These are phyloP conservation scores for Xylaria curta DNA, from an alignment of 495 filamentous ascomycete genomes.

Conservation along the genomic window DNA sequence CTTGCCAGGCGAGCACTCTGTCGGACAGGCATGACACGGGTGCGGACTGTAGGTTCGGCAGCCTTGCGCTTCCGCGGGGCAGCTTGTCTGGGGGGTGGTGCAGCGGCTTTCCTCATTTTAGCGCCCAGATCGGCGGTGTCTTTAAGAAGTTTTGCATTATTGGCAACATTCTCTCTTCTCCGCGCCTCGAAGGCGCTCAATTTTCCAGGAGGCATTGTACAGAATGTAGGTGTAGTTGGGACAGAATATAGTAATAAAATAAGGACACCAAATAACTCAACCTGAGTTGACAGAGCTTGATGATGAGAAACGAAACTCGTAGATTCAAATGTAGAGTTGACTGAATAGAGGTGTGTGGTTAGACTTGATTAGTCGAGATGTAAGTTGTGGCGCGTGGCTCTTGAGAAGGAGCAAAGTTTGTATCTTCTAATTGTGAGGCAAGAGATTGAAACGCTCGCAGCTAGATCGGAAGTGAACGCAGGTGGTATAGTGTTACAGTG, in stretches of 20 bases:
- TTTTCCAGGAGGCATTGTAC: slow-evolving; percentile 35
- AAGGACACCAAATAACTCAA: not conserved
- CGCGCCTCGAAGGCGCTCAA: slow-evolving; percentile 57
- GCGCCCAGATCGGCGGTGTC: slow-evolving; percentile 47
- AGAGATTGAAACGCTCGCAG: not conserved
- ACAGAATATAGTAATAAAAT: not conserved
- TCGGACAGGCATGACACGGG: slow-evolving; percentile 50
- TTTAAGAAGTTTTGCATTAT: slow-evolving; percentile 54
- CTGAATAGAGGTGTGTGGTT: not conserved
- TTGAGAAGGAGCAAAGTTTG: not conserved
- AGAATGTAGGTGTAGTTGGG: not conserved
- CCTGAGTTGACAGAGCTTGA: not conserved
- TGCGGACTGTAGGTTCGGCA: slow-evolving; percentile 37
- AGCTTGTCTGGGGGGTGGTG: slow-evolving; percentile 33
- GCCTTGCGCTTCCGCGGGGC: slow-evolving; percentile 39
- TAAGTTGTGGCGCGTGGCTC: not conserved
- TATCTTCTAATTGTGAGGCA: not conserved
- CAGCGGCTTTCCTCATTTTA: slow-evolving; percentile 45
- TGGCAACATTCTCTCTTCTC: slow-evolving; percentile 53
- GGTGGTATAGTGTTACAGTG: not conserved
- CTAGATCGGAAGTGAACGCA: not conserved
- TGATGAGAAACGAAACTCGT: not conserved
- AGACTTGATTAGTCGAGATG: not conserved
- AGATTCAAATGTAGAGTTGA: not conserved
- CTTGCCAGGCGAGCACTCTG: slow-evolving; percentile 61